Percentiles rank a stretch among this genome's conserved stretches.
phyloP scores from a whole-genome alignment of 805 yeast genomes.

The Metschnikowia cerradonensis region DNA sequence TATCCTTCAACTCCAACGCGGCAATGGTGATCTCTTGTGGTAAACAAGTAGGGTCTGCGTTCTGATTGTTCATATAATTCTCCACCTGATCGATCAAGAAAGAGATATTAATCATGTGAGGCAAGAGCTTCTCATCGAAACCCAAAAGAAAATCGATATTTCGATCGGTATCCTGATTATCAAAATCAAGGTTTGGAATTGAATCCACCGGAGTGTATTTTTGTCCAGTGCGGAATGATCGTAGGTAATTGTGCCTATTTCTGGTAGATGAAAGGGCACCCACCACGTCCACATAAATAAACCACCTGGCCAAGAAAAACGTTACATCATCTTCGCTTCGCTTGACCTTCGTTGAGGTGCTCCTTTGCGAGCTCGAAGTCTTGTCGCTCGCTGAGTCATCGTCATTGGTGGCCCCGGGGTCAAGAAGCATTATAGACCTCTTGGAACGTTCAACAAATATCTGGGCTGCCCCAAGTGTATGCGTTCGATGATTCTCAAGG shows the following conservation, averaged over 20 bases:
- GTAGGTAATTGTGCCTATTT: slow-evolving; percentile 30
- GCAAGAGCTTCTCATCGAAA: slow-evolving; percentile 59
- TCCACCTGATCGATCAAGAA: slow-evolving; percentile 30
- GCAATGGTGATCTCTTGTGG: slow-evolving; percentile 23
- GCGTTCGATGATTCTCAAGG: slow-evolving; percentile 57
- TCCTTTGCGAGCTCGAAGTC: not conserved
- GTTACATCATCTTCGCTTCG: slow-evolving; percentile 37
- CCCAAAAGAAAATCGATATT: slow-evolving; percentile 64
- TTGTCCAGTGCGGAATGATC: slow-evolving; percentile 17
- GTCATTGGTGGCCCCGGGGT: not conserved
- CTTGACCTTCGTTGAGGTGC: slow-evolving; percentile 8
- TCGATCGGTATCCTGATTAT: slow-evolving; percentile 22
- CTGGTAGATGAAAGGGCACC: slow-evolving; percentile 58
- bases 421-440: not conserved
- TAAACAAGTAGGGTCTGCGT: slow-evolving; percentile 18
- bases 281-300: slow-evolving; percentile 61
- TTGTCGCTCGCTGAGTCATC: not conserved
- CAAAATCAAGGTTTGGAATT: slow-evolving; percentile 14
- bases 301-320: slow-evolving; percentile 63
- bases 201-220: slow-evolving; percentile 21
- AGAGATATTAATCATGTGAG: slow-evolving; percentile 50
- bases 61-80: slow-evolving; percentile 10
- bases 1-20: slow-evolving; percentile 34
- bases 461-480: slow-evolving; percentile 63
- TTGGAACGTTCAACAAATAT: slow-evolving; percentile 49